Evolutionary conservation across 2,329 filamentous ascomycete species (phyloP).

Genomic region (Emergomyces orientalis): DNA sequence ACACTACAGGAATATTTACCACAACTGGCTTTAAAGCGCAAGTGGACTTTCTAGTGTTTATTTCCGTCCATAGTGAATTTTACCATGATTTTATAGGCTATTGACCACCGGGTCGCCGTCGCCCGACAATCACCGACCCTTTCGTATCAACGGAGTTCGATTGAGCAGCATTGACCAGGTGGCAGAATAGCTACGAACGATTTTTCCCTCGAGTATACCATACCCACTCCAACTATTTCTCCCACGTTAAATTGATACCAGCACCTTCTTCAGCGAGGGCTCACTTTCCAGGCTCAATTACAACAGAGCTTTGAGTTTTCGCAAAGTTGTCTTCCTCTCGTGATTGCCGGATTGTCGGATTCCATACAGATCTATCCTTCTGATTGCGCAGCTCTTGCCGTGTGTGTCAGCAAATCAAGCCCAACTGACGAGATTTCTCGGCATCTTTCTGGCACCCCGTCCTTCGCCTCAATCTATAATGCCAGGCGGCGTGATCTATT

Average conservation of each 20-base stretch:
- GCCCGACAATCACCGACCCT: background rate
- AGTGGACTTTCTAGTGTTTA: background rate
- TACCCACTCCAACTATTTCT: background rate
- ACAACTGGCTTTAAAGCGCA: background rate
- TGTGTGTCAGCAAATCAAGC: background rate
- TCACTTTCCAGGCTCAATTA: background rate
- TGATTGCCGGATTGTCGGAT: background rate
- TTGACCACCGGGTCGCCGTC: background rate
- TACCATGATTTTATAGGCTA: background rate
- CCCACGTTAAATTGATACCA: background rate
- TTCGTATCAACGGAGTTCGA: background rate
- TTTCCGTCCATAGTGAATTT: background rate
- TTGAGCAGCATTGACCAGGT: background rate
- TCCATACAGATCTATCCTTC: background rate
- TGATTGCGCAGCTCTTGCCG: slow-evolving; percentile 2
- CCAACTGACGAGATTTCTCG: background rate
- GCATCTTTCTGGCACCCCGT: background rate
- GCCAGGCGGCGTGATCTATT: background rate
- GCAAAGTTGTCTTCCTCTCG: background rate
- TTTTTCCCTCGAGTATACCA: background rate
- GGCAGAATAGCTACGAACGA: background rate
- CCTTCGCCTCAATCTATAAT: background rate
- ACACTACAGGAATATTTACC: background rate
- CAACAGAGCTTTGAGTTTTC: background rate
- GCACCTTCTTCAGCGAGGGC: background rate